A percentile compares a stretch with the other conserved stretches of the same genome.
These are phyloP conservation scores for Plenodomus biglobosus DNA, from an alignment of 2,329 filamentous ascomycete species.

Conservation along the genomic window DNA sequence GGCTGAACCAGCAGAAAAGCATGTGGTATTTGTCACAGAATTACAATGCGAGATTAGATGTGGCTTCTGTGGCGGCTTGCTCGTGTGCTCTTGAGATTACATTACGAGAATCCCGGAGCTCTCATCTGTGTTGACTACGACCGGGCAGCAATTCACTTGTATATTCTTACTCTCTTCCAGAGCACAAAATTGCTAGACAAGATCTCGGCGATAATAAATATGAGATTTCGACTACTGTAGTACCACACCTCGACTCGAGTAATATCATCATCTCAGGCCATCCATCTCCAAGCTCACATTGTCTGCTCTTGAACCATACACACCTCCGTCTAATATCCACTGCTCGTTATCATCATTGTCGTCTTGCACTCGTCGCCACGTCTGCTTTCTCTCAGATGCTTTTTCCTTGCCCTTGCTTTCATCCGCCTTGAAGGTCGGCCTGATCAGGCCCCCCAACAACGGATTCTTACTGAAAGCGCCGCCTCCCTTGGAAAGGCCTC, in stretches of 20 bases:
- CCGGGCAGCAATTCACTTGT: neutral
- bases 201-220: too few relatives aligned
- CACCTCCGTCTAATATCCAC: constrained; percentile 56
- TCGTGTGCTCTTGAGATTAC: neutral
- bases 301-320: constrained; percentile 43
- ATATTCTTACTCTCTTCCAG: neutral
- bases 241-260: too few relatives aligned
- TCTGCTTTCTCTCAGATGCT: constrained; percentile 42
- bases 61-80: neutral
- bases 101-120: neutral
- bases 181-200: too few relatives aligned
- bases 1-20: too few relatives aligned
- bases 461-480: constrained; percentile 71
- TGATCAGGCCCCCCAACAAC: constrained; percentile 64
- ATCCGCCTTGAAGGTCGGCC: constrained; percentile 58
- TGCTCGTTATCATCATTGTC: constrained; percentile 57
- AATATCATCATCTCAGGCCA: constrained; percentile 6
- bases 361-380: constrained; percentile 56
- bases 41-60: neutral
- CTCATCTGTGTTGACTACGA: too few relatives aligned
- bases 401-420: constrained; percentile 57
- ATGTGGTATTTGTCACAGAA: neutral
- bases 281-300: constrained; percentile 21
- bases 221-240: too few relatives aligned
- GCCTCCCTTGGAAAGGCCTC: constrained; percentile 36